Evolutionary conservation across 2,329 filamentous ascomycete species (phyloP).

Genomic region (Calycina herbarum): DNA sequence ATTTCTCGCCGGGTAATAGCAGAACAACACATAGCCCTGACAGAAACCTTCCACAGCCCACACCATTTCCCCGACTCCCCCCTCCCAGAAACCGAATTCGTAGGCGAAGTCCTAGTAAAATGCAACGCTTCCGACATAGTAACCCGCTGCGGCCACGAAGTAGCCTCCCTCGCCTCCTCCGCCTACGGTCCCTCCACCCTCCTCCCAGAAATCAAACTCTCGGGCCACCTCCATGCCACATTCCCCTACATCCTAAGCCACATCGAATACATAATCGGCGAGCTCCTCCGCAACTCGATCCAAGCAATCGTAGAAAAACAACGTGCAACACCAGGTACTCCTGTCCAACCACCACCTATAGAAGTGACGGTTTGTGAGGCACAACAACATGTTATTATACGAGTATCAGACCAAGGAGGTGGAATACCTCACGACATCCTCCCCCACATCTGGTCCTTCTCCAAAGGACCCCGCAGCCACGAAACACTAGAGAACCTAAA

Average conservation of each 20-base stretch:
- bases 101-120: constrained; percentile 92
- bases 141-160: constrained; percentile 74
- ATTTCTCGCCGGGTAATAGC: constrained; percentile 96
- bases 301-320: constrained; percentile 85
- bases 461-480: constrained; percentile 80
- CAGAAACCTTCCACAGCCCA: constrained; percentile 87
- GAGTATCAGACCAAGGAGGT: constrained; percentile 92
- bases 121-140: constrained; percentile 91
- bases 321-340: constrained; percentile 35
- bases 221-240: constrained; percentile 82
- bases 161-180: constrained; percentile 70
- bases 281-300: constrained; percentile 91
- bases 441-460: constrained; percentile 94
- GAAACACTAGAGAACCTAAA: constrained; percentile 80
- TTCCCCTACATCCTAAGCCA: constrained; percentile 97
- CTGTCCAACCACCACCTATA: constrained; percentile 68
- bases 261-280: constrained; percentile 94
- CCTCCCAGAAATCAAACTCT: constrained; percentile 78
- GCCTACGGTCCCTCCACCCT: constrained; percentile 70
- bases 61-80: constrained; percentile 84
- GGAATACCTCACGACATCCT: constrained; percentile 83
- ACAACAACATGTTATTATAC: constrained; percentile 90
- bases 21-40: constrained; percentile 92
- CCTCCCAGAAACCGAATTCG: constrained; percentile 69
- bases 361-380: constrained; percentile 95